phyloP scores from a whole-genome alignment of 1,139 yeast species.

The Saccharomyces hybrid region DNA sequence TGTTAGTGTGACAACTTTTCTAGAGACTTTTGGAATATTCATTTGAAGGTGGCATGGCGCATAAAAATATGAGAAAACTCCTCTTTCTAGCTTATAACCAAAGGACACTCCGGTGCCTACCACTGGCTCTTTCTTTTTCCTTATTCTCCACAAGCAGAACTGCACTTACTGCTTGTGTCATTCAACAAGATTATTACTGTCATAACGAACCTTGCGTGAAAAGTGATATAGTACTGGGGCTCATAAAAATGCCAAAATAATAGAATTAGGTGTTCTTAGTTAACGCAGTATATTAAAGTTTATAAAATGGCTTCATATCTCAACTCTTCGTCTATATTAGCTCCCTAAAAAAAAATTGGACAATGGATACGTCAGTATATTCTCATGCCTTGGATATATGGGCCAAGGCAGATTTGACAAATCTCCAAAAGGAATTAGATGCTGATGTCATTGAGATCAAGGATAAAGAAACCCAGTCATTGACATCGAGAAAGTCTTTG shows the following conservation, averaged over 20 bases:
- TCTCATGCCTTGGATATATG: slow-evolving; percentile 67
- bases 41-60: no score
- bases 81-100: not conserved
- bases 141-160: not conserved
- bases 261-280: not conserved
- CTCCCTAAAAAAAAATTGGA: not conserved
- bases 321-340: not conserved
- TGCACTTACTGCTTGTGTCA: not conserved
- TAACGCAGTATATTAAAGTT: not conserved
- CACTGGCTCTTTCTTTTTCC: not conserved
- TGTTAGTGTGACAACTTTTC: no score
- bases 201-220: not conserved
- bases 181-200: not conserved
- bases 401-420: slow-evolving; percentile 65
- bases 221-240: not conserved
- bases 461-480: slow-evolving; percentile 58
- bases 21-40: no score
- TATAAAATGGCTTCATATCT: not conserved
- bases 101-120: not conserved
- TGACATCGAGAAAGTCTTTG: slow-evolving; percentile 62
- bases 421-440: slow-evolving; percentile 64
- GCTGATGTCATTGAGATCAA: slow-evolving; percentile 66
- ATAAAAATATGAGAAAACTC: not conserved
- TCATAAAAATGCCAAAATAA: not conserved
- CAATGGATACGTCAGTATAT: slow-evolving; percentile 34